Percentiles rank a stretch among this genome's conserved stretches.
Conservation (phyloP, 129 eudicot species). For the Dittrichia graveolens region DNA sequence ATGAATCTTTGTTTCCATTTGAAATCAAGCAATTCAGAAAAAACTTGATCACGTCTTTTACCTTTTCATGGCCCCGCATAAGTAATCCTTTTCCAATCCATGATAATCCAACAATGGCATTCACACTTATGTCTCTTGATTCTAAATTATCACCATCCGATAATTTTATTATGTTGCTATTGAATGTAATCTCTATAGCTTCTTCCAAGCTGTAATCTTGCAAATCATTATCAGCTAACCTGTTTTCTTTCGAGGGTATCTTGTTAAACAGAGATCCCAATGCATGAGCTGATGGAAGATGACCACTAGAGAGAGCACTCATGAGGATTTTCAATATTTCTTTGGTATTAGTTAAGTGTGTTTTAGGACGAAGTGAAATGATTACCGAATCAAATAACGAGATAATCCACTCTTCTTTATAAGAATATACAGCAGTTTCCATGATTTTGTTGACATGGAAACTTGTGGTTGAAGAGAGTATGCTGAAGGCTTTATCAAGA, state of each 20-base stretch:
- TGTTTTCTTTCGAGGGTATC: conserved; percentile 42
- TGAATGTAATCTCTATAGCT: conserved; percentile 54
- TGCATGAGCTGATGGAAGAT: conserved; percentile 85
- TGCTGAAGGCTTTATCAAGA: conserved; percentile 54
- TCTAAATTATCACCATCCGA: conserved; percentile 28
- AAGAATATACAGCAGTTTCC: conserved; percentile 35
- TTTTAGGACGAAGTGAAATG: conserved; percentile 69
- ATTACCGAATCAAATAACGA: conserved; percentile 81
- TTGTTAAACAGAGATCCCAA: conserved; percentile 91
- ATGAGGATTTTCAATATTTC: conserved; percentile 46
- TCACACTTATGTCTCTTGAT: conserved; percentile 28
- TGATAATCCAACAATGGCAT: conserved; percentile 65
- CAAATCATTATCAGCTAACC: conserved; percentile 3
- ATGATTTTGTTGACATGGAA: conserved; percentile 28
- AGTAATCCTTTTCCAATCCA: conserved; percentile 95
- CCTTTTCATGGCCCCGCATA: conserved; percentile 89
- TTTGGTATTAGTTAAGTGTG: conserved; percentile 46
- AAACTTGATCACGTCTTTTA: conserved; percentile 65
- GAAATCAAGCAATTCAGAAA: conserved; percentile 52
- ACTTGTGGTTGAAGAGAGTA: conserved; percentile 42
- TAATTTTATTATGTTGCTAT: conserved; percentile 29
- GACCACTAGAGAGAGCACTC: conserved; percentile 51
- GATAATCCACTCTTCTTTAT: conserved; percentile 64
- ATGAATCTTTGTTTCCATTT: conserved; percentile 29
- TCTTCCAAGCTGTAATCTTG: conserved; percentile 50